These are phyloP conservation scores for Hyphopichia pseudoburtonii DNA, from an alignment of 1,139 yeast species.

Conservation along the genomic window DNA sequence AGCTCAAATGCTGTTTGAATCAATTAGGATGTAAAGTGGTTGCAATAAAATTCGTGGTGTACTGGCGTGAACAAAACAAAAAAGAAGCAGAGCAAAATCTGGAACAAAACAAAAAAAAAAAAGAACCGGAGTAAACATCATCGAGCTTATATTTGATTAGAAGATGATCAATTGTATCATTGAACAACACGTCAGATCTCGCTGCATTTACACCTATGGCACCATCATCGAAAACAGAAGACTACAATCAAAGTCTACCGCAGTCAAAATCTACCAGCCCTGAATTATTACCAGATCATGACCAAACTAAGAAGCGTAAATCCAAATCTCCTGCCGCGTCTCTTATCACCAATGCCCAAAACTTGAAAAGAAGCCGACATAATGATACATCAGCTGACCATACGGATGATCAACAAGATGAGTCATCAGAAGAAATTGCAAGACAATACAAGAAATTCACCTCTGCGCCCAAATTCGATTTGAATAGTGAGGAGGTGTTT, in stretches of 20 bases:
- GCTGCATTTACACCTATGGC: neutral
- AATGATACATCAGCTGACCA: neutral
- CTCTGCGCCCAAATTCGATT: slow-evolving; percentile 44
- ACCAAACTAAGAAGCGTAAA: slow-evolving; percentile 2
- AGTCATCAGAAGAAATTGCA: slow-evolving; percentile 40
- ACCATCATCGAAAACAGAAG: neutral
- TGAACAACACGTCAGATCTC: neutral
- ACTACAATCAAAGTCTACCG: neutral
- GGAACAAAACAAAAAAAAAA: neutral
- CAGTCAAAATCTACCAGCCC: neutral
- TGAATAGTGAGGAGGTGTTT: slow-evolving; percentile 62
- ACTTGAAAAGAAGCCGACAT: neutral
- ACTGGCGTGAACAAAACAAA: neutral
- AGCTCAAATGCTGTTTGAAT: too few species aligned
- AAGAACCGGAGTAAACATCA: neutral
- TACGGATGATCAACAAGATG: slow-evolving; percentile 14
- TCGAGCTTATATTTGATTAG: too few species aligned
- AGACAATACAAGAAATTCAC: slow-evolving; percentile 45
- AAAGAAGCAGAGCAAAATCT: neutral
- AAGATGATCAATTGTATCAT: neutral
- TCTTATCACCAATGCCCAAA: neutral
- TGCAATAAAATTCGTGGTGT: too few species aligned
- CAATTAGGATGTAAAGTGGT: too few species aligned
- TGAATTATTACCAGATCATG: neutral
- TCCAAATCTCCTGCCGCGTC: slow-evolving; percentile 4